Conservation (phyloP, 495 filamentous ascomycete species). For the Monascus purpureus region DNA sequence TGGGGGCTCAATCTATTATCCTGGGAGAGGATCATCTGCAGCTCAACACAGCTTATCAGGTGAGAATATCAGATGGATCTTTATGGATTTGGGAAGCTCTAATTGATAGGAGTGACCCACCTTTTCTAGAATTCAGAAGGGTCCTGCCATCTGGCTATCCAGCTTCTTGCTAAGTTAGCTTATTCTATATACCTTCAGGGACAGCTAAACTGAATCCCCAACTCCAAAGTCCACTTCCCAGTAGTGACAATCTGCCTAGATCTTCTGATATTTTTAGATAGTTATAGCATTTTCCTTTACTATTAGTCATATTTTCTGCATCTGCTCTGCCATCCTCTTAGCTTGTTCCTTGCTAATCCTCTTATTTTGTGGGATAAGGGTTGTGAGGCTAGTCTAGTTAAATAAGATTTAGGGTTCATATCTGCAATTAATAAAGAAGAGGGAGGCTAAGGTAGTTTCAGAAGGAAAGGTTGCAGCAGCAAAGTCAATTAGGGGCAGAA, state of each 20-base stretch:
- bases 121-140: neutral
- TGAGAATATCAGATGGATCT: conserved; percentile 3
- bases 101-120: conserved; percentile 1
- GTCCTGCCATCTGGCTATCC: neutral
- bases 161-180: conserved; percentile 5
- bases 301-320: no score
- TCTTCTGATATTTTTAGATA: neutral
- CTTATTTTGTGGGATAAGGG: neutral
- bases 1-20: neutral
- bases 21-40: conserved; percentile 1
- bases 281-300: conserved; percentile 1
- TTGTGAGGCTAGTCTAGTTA: conserved; percentile 1
- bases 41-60: conserved; percentile 1
- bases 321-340: no score
- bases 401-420: conserved; percentile 6
- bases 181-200: no score
- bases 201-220: no score
- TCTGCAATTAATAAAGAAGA: conserved; percentile 7
- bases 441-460: conserved; percentile 1
- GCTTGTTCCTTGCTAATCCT: no score
- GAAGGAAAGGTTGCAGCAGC: neutral
- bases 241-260: neutral
- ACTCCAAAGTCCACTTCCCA: no score
- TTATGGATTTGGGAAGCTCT: neutral
- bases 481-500: conserved; percentile 13